Evolutionary conservation across 2,329 filamentous ascomycete genomes (phyloP).

Genomic region (Verticillium longisporum): DNA sequence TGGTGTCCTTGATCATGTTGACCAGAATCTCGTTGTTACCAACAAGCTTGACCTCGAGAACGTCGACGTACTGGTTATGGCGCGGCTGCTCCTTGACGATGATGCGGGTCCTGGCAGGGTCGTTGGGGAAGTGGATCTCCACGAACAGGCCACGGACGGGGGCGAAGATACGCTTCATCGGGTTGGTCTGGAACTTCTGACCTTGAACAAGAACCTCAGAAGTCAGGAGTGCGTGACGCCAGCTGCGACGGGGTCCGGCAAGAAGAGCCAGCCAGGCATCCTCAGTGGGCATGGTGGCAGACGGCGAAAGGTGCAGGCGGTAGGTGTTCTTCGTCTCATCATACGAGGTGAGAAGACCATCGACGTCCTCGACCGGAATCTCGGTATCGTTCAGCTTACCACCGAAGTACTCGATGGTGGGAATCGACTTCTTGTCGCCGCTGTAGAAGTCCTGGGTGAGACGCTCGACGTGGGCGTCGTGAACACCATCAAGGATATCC

Average conservation of each 20-base stretch:
- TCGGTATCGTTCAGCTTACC: constrained; percentile 71
- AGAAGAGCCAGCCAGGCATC: constrained; percentile 85
- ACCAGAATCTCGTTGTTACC: constrained; percentile 75
- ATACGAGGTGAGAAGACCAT: constrained; percentile 78
- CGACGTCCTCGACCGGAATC: constrained; percentile 64
- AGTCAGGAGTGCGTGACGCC: constrained; percentile 91
- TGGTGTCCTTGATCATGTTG: constrained; percentile 89
- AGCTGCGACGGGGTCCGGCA: constrained; percentile 78
- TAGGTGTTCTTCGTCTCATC: constrained; percentile 80
- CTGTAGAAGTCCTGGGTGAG: constrained; percentile 76
- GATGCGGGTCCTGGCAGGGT: constrained; percentile 78
- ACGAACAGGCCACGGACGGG: constrained; percentile 82
- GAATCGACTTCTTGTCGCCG: constrained; percentile 66
- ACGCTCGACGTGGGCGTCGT: constrained; percentile 76
- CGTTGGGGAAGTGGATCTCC: constrained; percentile 76
- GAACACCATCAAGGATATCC: constrained; percentile 87
- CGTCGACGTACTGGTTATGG: constrained; percentile 80
- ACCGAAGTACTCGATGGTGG: constrained; percentile 90
- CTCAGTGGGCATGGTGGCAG: constrained; percentile 65
- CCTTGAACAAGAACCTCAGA: constrained; percentile 92
- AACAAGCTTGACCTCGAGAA: constrained; percentile 74
- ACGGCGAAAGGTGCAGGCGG: constrained; percentile 70
- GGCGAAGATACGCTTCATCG: constrained; percentile 83
- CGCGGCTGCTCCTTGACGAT: constrained; percentile 80
- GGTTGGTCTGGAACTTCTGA: constrained; percentile 95